Evolutionary conservation across 805 yeast species (phyloP).

Genomic region (Candida boleticola): DNA sequence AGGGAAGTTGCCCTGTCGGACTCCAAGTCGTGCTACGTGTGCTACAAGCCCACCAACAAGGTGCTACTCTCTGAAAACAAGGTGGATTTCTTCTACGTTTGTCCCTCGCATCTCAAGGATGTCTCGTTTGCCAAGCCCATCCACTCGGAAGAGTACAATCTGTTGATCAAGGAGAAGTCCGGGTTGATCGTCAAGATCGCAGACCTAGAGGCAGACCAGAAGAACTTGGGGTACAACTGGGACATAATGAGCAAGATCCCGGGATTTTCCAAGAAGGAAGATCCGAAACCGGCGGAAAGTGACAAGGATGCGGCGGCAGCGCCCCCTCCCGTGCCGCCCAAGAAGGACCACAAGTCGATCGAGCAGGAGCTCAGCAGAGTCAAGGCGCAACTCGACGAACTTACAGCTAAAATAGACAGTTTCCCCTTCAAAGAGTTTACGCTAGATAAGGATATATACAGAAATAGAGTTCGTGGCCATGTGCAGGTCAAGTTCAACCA

Average conservation of each 20-base stretch:
- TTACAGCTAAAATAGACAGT: constrained; percentile 20
- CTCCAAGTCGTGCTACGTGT: constrained; percentile 46
- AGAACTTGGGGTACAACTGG: constrained; percentile 34
- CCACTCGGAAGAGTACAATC: constrained; percentile 34
- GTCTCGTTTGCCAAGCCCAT: constrained; percentile 42
- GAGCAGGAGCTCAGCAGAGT: constrained; percentile 15
- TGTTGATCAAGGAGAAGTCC: constrained; percentile 19
- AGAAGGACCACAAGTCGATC: background rate
- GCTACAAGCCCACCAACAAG: constrained; percentile 47
- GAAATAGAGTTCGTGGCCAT: constrained; percentile 34
- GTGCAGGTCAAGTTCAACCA: constrained; percentile 31
- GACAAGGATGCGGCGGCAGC: constrained; percentile 19
- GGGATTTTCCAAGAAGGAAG: constrained; percentile 14
- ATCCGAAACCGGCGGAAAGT: constrained; percentile 19
- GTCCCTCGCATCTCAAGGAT: constrained; percentile 48
- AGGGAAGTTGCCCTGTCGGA: constrained; percentile 42
- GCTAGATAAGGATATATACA: constrained; percentile 42
- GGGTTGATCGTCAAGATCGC: constrained; percentile 17
- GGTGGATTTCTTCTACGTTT: constrained; percentile 53
- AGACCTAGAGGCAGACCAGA: constrained; percentile 20
- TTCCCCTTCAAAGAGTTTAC: constrained; percentile 37
- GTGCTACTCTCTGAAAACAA: constrained; percentile 48
- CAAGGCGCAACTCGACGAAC: constrained; percentile 17
- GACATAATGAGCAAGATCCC: constrained; percentile 21
- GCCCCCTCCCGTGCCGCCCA: background rate